Evolutionary conservation across 2,329 filamentous ascomycete species (phyloP).

Genomic region (Aspergillus brunneoviolaceus): DNA sequence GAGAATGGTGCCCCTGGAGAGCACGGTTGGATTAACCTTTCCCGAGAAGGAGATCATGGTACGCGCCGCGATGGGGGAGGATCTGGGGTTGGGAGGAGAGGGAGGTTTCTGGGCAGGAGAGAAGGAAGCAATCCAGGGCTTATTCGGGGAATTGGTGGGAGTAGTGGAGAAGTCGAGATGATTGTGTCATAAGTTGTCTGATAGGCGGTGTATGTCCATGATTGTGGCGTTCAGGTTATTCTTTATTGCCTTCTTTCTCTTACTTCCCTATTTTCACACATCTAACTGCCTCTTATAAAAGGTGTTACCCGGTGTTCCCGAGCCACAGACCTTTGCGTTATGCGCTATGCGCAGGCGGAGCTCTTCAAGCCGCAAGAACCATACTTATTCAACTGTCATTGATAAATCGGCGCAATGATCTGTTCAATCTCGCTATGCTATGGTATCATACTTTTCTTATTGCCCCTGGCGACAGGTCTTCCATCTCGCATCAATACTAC

Average conservation of each 20-base stretch:
- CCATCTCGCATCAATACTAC: not conserved
- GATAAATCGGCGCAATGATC: not conserved
- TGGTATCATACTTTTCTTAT: not conserved
- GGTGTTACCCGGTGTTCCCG: no score
- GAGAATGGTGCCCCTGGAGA: constrained; percentile 35
- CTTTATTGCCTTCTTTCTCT: no score
- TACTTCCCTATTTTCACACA: no score
- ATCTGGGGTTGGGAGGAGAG: constrained; percentile 17
- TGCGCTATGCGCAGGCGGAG: no score
- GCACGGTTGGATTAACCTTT: constrained; percentile 31
- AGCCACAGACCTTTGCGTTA: no score
- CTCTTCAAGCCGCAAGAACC: not conserved
- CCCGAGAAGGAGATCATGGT: constrained; percentile 24
- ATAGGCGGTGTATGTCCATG: not conserved
- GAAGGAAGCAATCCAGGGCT: constrained; percentile 4
- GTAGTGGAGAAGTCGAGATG: not conserved
- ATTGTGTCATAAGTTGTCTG: not conserved
- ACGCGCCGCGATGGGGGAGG: constrained; percentile 25
- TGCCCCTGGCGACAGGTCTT: not conserved
- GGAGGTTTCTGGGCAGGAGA: constrained; percentile 5
- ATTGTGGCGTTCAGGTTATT: not conserved
- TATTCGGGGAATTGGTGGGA: constrained; percentile 6
- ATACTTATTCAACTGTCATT: not conserved
- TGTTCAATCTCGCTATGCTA: not conserved
- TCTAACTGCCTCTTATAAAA: no score